Conservation (phyloP, 306 rosid species). For the Pyrus bretschneideri region DNA sequence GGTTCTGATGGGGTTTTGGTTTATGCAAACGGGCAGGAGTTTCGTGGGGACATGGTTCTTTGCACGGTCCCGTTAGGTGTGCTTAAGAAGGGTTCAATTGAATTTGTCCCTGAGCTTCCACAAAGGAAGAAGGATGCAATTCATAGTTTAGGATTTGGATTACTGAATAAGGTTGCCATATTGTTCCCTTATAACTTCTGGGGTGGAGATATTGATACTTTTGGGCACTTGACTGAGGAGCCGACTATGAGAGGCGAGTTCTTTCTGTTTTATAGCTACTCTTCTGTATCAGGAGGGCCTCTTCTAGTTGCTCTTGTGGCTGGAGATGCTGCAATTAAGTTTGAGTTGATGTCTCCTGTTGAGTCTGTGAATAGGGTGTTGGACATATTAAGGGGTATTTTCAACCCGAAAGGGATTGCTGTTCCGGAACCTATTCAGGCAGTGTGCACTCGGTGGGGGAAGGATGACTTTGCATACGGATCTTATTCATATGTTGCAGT, state of each 20-base stretch:
- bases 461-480: slow-evolving; percentile 60
- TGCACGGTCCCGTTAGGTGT: slow-evolving; percentile 87
- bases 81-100: slow-evolving; percentile 61
- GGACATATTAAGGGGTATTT: slow-evolving; percentile 58
- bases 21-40: slow-evolving; percentile 56
- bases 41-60: slow-evolving; percentile 59
- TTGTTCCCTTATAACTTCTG: slow-evolving; percentile 80
- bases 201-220: slow-evolving; percentile 89
- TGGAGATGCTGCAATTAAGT: slow-evolving; percentile 77
- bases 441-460: slow-evolving; percentile 82
- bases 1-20: slow-evolving; percentile 72
- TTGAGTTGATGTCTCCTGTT: slow-evolving; percentile 80
- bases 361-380: slow-evolving; percentile 83
- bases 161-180: slow-evolving; percentile 76
- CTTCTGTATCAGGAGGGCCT: slow-evolving; percentile 86
- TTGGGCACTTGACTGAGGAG: slow-evolving; percentile 80
- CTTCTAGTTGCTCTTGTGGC: slow-evolving; percentile 89
- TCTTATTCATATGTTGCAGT: slow-evolving; percentile 87
- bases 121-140: slow-evolving; percentile 80
- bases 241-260: slow-evolving; percentile 86
- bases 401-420: slow-evolving; percentile 62
- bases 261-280: slow-evolving; percentile 81
- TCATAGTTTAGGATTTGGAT: slow-evolving; percentile 74
- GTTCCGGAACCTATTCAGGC: slow-evolving; percentile 84
- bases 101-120: slow-evolving; percentile 80